Evolutionary conservation across 441 rosid genomes (phyloP).

Genomic region (Hura crepitans): DNA sequence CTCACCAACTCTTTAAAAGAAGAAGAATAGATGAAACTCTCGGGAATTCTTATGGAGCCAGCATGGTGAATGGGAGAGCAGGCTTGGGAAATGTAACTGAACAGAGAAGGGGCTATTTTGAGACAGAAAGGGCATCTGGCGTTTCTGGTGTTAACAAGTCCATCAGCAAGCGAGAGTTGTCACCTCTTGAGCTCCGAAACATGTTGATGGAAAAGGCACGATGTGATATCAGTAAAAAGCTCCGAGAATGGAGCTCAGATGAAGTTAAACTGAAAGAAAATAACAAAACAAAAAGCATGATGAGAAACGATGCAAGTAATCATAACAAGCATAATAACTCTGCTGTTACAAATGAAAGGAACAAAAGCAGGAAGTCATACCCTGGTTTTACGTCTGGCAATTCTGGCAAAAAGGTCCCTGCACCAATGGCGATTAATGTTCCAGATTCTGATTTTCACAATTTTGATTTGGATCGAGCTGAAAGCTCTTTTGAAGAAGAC

Average conservation of each 20-base stretch:
- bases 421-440: constrained; percentile 45
- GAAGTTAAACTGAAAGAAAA: constrained; percentile 33
- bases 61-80: constrained; percentile 32
- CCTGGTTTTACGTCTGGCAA: constrained; percentile 20
- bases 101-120: constrained; percentile 35
- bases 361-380: constrained; percentile 20
- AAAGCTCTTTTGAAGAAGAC: constrained; percentile 58
- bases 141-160: constrained; percentile 33
- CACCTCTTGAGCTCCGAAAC: constrained; percentile 44
- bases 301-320: constrained; percentile 24
- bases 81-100: constrained; percentile 34
- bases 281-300: constrained; percentile 30
- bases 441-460: constrained; percentile 94
- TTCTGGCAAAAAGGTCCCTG: constrained; percentile 26
- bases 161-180: constrained; percentile 41
- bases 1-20: constrained; percentile 38
- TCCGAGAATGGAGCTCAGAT: constrained; percentile 38
- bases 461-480: constrained; percentile 73
- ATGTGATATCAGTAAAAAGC: constrained; percentile 38
- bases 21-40: constrained; percentile 32
- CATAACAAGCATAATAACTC: constrained; percentile 22
- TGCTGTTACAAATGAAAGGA: constrained; percentile 18
- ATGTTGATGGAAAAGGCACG: constrained; percentile 51
- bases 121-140: constrained; percentile 31
- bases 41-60: constrained; percentile 32